These are phyloP conservation scores for Akebia trifoliata DNA, from an alignment of 164 flowering plant species.

Conservation along the genomic window DNA sequence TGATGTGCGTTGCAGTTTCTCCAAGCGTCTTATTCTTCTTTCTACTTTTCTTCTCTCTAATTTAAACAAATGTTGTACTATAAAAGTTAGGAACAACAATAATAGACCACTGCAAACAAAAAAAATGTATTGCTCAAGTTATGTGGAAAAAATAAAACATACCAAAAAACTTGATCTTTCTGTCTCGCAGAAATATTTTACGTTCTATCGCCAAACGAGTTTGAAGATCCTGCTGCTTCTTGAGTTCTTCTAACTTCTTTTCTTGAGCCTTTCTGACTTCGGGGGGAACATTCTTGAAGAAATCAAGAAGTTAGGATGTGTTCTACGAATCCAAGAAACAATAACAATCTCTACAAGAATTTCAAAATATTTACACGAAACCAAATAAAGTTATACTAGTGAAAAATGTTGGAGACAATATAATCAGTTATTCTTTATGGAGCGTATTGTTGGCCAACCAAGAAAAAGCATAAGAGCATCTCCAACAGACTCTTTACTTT, in stretches of 20 bases:
- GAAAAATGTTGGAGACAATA: too few relatives aligned
- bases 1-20: constrained; percentile 67
- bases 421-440: too few relatives aligned
- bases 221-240: constrained; percentile 74
- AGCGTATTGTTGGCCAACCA: too few relatives aligned
- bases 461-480: too few relatives aligned
- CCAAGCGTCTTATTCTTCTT: constrained; percentile 79
- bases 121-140: background rate
- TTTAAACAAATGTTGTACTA: constrained; percentile 5
- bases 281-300: constrained; percentile 57
- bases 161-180: constrained; percentile 94
- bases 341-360: background rate
- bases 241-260: constrained; percentile 72
- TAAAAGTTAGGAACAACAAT: background rate
- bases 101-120: background rate
- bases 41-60: constrained; percentile 93
- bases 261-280: constrained; percentile 70
- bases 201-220: constrained; percentile 70
- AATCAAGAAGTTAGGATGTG: constrained; percentile 12
- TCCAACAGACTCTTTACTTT: too few relatives aligned
- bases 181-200: constrained; percentile 60
- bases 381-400: background rate
- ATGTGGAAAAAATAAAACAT: constrained; percentile 3
- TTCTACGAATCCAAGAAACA: background rate
- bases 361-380: background rate